Conservation (phyloP, 2,329 filamentous ascomycete species). For the Arachnomyces sp. region DNA sequence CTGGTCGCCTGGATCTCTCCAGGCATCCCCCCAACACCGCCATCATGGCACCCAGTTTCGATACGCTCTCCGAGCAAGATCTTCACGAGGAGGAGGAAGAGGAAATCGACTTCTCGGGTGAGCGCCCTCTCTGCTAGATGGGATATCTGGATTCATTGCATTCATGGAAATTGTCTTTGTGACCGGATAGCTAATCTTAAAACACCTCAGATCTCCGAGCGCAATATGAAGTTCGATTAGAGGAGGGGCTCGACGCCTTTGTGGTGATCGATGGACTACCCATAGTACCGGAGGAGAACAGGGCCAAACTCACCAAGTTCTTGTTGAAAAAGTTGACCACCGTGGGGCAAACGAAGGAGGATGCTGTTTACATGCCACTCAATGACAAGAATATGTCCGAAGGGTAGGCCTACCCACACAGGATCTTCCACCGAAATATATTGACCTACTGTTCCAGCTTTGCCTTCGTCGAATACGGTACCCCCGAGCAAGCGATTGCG, state of each 20-base stretch:
- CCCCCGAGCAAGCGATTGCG: conserved; percentile 77
- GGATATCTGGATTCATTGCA: too few species aligned
- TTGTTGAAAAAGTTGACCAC: conserved; percentile 84
- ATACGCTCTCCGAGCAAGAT: conserved; percentile 84
- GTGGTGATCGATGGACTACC: conserved; percentile 93
- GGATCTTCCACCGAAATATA: conserved; percentile 1
- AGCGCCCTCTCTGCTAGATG: conserved; percentile 16
- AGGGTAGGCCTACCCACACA: conserved; percentile 51
- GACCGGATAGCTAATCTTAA: conserved; percentile 21
- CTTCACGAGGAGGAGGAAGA: conserved; percentile 85
- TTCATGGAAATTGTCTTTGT: conserved; percentile 14
- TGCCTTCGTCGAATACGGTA: conserved; percentile 94
- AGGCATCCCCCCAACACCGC: conserved; percentile 15
- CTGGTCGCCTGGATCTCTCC: conserved; percentile 14
- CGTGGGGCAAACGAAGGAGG: conserved; percentile 76
- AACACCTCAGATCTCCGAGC: conserved; percentile 63
- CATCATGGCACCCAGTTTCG: conserved; percentile 90
- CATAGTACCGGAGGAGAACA: conserved; percentile 78
- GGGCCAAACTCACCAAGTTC: conserved; percentile 92
- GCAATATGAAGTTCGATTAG: conserved; percentile 90
- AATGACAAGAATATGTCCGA: conserved; percentile 78
- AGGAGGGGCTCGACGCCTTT: conserved; percentile 93
- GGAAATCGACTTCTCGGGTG: conserved; percentile 80
- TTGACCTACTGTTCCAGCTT: conserved; percentile 50
- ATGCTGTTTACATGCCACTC: conserved; percentile 88